phyloP scores from a whole-genome alignment of 495 filamentous ascomycete genomes.

The Penicillium lagena region DNA sequence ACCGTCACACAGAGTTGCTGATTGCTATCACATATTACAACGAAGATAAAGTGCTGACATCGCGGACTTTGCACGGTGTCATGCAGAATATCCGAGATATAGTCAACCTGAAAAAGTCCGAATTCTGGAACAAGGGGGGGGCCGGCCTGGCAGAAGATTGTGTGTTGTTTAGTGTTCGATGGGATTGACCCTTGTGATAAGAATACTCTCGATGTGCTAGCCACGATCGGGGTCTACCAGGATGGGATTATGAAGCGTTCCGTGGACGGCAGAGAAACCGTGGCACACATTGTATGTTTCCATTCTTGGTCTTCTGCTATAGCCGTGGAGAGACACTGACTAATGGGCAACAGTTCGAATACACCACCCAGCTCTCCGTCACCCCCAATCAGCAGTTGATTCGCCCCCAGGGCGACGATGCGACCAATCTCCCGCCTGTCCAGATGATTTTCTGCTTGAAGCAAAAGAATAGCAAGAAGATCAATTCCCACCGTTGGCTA shows the following conservation, averaged over 20 bases:
- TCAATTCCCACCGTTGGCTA: constrained; percentile 98
- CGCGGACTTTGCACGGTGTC: constrained; percentile 89
- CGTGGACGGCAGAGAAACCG: constrained; percentile 91
- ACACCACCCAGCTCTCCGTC: constrained; percentile 97
- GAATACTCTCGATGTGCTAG: constrained; percentile 86
- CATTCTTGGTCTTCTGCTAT: too few species aligned
- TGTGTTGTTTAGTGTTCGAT: constrained; percentile 90
- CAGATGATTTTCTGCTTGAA: constrained; percentile 99
- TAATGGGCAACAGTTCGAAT: constrained; percentile 66
- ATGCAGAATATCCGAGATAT: constrained; percentile 99
- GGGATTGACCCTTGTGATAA: constrained; percentile 98
- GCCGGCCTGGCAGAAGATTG: constrained; percentile 98
- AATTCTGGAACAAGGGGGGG: constrained; percentile 99
- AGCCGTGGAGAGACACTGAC: background rate
- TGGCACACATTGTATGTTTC: constrained; percentile 71
- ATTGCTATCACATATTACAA: constrained; percentile 99
- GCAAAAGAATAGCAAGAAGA: constrained; percentile 99
- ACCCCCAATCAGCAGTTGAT: constrained; percentile 92
- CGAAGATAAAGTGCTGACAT: constrained; percentile 91
- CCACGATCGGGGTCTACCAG: constrained; percentile 92
- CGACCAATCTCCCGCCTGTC: constrained; percentile 83
- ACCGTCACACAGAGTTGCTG: constrained; percentile 91
- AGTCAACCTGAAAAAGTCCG: constrained; percentile 94
- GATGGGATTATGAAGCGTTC: constrained; percentile 98
- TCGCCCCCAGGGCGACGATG: constrained; percentile 74